Evolutionary conservation across 1,139 yeast species (phyloP).

Genomic region (Suhomyces coccinellae): DNA sequence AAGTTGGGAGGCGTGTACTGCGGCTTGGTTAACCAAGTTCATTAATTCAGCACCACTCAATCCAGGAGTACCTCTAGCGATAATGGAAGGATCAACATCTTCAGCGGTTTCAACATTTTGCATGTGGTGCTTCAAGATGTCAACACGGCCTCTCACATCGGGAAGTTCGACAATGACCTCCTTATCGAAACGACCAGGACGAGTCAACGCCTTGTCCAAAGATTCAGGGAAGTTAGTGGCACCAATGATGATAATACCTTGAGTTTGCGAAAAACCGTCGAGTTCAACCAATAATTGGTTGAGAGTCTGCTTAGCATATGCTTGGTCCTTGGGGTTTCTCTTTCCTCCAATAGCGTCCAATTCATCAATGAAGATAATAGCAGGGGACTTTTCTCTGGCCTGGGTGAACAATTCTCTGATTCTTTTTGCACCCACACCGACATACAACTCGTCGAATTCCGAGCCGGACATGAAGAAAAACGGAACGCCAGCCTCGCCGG

Average conservation of each 20-base stretch:
- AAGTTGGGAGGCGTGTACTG: slow-evolving; percentile 91
- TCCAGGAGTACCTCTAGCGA: slow-evolving; percentile 98
- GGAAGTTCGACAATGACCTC: slow-evolving; percentile 94
- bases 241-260: slow-evolving; percentile 93
- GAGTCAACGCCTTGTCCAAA: slow-evolving; percentile 91
- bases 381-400: slow-evolving; percentile 95
- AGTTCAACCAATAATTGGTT: slow-evolving; percentile 94
- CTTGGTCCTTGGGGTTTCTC: slow-evolving; percentile 96
- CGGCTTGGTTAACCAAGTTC: slow-evolving; percentile 97
- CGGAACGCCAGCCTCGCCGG: slow-evolving; percentile 99
- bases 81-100: slow-evolving; percentile 80
- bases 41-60: slow-evolving; percentile 95
- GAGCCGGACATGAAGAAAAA: slow-evolving; percentile 98
- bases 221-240: slow-evolving; percentile 98
- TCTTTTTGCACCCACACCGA: slow-evolving; percentile 98
- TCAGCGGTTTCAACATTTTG: slow-evolving; percentile 82
- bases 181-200: slow-evolving; percentile 98
- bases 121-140: slow-evolving; percentile 90
- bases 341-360: slow-evolving; percentile 98
- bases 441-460: slow-evolving; percentile 95
- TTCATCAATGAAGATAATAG: slow-evolving; percentile 94
- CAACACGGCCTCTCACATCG: slow-evolving; percentile 95
- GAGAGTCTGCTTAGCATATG: slow-evolving; percentile 94
- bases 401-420: slow-evolving; percentile 91
- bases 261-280: slow-evolving; percentile 92